These are phyloP conservation scores for Podaxis mareebaensis DNA, from an alignment of 768 basidiomycete genomes.

Conservation along the genomic window DNA sequence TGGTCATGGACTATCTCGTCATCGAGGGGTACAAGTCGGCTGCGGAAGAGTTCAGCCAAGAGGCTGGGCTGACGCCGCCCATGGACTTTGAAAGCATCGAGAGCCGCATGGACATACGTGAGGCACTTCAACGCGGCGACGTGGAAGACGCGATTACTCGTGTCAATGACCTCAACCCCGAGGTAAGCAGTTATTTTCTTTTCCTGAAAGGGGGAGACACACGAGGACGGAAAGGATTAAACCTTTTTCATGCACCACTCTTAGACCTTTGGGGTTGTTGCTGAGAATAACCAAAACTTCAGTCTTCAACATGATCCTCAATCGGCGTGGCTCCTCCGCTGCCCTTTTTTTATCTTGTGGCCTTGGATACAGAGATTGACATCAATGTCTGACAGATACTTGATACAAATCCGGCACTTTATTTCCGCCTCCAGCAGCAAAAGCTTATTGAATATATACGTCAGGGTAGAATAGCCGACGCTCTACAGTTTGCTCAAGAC, in stretches of 20 bases:
- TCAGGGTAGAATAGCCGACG: slow-evolving; percentile 73
- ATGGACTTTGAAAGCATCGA: slow-evolving; percentile 93
- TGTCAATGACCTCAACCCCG: slow-evolving; percentile 94
- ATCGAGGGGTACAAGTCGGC: slow-evolving; percentile 97
- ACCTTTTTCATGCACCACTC: slow-evolving; percentile 98
- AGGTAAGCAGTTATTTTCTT: slow-evolving; percentile 60
- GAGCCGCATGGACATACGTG: slow-evolving; percentile 91
- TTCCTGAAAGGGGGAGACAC: slow-evolving; percentile 16
- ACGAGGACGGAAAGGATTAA: slow-evolving; percentile 67
- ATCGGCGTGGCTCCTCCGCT: slow-evolving; percentile 1
- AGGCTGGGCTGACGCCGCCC: slow-evolving; percentile 73
- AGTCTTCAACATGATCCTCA: slow-evolving; percentile 91
- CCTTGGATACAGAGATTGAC: slow-evolving; percentile 17
- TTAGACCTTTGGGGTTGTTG: slow-evolving; percentile 77
- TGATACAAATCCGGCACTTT: slow-evolving; percentile 90
- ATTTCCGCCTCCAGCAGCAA: slow-evolving; percentile 96
- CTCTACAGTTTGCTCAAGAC: slow-evolving; percentile 87
- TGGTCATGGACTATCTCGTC: slow-evolving; percentile 97
- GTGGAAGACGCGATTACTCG: slow-evolving; percentile 94
- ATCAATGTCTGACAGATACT: slow-evolving; percentile 66
- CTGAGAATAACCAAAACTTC: slow-evolving; percentile 88
- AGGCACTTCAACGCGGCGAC: slow-evolving; percentile 91
- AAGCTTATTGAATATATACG: slow-evolving; percentile 95
- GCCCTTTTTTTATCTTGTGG: slow-evolving; percentile 16
- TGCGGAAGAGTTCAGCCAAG: slow-evolving; percentile 91